phyloP scores from a whole-genome alignment of 306 rosid species.

The Pyrus betulifolia region DNA sequence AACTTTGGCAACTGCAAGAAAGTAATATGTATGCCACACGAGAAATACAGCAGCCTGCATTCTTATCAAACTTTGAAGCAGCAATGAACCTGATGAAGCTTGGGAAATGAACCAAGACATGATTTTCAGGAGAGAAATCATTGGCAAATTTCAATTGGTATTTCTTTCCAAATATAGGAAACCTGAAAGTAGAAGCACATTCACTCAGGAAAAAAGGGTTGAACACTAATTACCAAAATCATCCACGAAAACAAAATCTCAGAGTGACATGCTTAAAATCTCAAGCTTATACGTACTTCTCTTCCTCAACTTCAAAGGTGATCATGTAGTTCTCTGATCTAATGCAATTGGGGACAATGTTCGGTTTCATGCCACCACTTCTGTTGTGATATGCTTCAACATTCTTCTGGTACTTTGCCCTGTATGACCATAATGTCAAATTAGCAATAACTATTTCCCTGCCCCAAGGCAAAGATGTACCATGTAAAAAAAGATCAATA shows the following conservation, averaged over 20 bases:
- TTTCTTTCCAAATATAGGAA: conserved; percentile 92
- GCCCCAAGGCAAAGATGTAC: not conserved
- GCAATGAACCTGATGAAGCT: conserved; percentile 79
- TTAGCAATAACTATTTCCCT: not conserved
- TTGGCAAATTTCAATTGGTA: conserved; percentile 79
- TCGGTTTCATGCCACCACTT: conserved; percentile 81
- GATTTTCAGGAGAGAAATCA: conserved; percentile 71
- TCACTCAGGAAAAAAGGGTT: conserved; percentile 8
- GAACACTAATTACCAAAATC: conserved; percentile 1
- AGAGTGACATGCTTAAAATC: conserved; percentile 1
- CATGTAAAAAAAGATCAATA: not conserved
- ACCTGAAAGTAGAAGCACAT: conserved; percentile 43
- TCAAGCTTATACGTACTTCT: conserved; percentile 50
- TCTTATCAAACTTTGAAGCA: conserved; percentile 4
- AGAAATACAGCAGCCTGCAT: conserved; percentile 11
- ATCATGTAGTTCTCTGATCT: conserved; percentile 94
- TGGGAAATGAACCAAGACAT: conserved; percentile 93
- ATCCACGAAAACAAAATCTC: conserved; percentile 10
- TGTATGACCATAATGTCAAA: conserved; percentile 15
- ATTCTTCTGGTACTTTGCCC: conserved; percentile 99
- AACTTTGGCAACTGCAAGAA: conserved; percentile 1
- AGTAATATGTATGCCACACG: conserved; percentile 2
- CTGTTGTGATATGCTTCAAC: conserved; percentile 95
- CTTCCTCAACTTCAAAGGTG: conserved; percentile 95
- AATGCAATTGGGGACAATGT: conserved; percentile 96